Percentiles rank a stretch among this genome's conserved stretches.
phyloP scores from a whole-genome alignment of 768 basidiomycete genomes.

The Serendipita sp. region DNA sequence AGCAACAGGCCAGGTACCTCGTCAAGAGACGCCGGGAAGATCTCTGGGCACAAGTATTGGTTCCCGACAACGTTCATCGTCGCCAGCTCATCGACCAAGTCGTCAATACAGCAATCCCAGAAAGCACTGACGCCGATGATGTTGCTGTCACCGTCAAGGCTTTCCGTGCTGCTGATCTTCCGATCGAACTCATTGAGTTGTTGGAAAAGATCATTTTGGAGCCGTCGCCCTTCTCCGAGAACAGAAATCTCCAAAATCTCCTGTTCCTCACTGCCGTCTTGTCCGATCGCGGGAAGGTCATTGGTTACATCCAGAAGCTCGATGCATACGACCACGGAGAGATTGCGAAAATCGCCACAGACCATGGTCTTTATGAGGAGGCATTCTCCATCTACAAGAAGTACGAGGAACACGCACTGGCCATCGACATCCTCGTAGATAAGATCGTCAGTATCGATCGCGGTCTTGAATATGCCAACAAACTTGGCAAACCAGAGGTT shows the following conservation, averaged over 20 bases:
- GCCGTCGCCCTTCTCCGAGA: slow-evolving; percentile 94
- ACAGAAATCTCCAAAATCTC: slow-evolving; percentile 90
- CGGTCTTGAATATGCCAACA: slow-evolving; percentile 87
- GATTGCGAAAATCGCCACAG: slow-evolving; percentile 92
- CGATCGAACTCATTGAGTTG: slow-evolving; percentile 90
- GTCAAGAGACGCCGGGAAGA: slow-evolving; percentile 91
- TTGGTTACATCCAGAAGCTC: slow-evolving; percentile 93
- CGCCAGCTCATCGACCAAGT: slow-evolving; percentile 92
- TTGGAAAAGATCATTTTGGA: slow-evolving; percentile 98
- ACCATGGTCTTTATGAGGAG: slow-evolving; percentile 90
- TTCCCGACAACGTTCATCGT: slow-evolving; percentile 77
- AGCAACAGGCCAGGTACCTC: slow-evolving; percentile 96
- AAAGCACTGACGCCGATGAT: slow-evolving; percentile 95
- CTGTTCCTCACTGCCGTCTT: slow-evolving; percentile 90
- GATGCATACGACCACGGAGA: slow-evolving; percentile 89
- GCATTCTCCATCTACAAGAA: slow-evolving; percentile 97
- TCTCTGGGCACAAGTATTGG: slow-evolving; percentile 91
- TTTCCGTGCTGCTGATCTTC: slow-evolving; percentile 92
- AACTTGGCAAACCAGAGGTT: slow-evolving; percentile 90
- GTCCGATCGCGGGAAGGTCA: slow-evolving; percentile 96
- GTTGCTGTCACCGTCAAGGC: slow-evolving; percentile 98
- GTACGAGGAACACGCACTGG: slow-evolving; percentile 85
- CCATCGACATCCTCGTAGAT: slow-evolving; percentile 95
- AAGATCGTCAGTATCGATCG: slow-evolving; percentile 97
- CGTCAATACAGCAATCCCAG: slow-evolving; percentile 86